Percentiles rank a stretch among this genome's conserved stretches.
Conservation (phyloP, 345 rosid species). For the Eucalyptus regnans region DNA sequence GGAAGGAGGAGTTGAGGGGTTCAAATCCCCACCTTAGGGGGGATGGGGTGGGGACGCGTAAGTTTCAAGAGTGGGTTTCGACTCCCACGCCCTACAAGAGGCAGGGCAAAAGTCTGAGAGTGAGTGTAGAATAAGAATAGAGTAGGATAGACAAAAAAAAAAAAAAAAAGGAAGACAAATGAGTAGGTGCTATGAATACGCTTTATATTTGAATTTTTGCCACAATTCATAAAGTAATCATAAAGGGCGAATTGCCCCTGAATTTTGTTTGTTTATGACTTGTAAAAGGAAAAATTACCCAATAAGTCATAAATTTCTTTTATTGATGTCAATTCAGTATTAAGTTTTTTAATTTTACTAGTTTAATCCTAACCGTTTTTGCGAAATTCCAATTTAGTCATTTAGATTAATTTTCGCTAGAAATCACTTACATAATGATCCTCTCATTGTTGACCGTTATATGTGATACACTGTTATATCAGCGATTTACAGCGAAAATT, state of each 20-base stretch:
- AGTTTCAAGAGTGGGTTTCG: no score
- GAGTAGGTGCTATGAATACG: background rate
- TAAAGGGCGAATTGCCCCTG: background rate
- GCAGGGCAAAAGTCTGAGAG: no score
- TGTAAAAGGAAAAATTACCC: background rate
- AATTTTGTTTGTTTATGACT: background rate
- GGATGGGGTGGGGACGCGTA: no score
- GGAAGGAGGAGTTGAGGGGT: no score
- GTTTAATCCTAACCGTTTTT: background rate
- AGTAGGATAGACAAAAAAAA: no score
- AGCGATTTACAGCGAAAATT: fast-evolving
- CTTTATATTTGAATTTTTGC: background rate
- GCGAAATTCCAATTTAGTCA: fast-evolving
- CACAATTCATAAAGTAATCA: background rate
- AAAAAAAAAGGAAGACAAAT: no score
- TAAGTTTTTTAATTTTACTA: background rate
- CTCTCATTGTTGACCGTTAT: fast-evolving
- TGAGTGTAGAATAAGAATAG: no score
- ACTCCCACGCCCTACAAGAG: no score
- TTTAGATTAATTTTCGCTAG: fast-evolving
- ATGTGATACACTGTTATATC: background rate
- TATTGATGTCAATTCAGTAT: background rate
- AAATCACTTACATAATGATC: fast-evolving
- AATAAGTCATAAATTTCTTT: background rate
- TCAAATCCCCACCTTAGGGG: no score